Percentiles rank a stretch among this genome's conserved stretches.
These are phyloP conservation scores for Chenopodium suecicum DNA, from an alignment of 148 eudicot species.

Conservation along the genomic window DNA sequence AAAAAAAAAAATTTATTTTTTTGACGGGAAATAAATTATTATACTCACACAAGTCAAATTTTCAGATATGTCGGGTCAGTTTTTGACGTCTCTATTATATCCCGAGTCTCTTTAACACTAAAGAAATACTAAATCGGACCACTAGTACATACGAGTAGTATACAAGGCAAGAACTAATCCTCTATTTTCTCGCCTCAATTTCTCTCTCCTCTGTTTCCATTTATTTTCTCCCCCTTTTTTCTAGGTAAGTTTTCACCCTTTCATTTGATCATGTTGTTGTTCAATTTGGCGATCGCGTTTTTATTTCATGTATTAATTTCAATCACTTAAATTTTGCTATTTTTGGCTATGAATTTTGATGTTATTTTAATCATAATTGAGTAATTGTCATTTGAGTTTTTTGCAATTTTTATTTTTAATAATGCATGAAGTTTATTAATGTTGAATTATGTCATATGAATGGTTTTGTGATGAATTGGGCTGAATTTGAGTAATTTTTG, in stretches of 20 bases:
- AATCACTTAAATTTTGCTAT: neutral
- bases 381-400: neutral
- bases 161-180: neutral
- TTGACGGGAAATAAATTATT: too few species aligned
- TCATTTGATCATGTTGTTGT: conserved; percentile 1
- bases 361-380: neutral
- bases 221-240: neutral
- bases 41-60: too few species aligned
- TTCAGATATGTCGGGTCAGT: too few species aligned
- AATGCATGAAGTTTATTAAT: too few species aligned
- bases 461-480: neutral
- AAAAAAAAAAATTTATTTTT: too few species aligned
- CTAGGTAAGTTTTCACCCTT: conserved; percentile 11
- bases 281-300: neutral
- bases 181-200: neutral
- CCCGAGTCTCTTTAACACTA: too few species aligned
- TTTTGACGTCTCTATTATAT: too few species aligned
- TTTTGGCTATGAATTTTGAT: neutral
- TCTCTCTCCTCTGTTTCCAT: conserved; percentile 11
- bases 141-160: neutral
- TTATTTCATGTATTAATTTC: neutral
- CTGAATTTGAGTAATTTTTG: neutral
- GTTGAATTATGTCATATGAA: too few species aligned
- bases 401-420: neutral
- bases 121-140: neutral